Evolutionary conservation across 75 land plant genomes (phyloP), one percentile per base, ranked within the genome.

Genomic region (Pseudotsuga menziesii): DNA sequence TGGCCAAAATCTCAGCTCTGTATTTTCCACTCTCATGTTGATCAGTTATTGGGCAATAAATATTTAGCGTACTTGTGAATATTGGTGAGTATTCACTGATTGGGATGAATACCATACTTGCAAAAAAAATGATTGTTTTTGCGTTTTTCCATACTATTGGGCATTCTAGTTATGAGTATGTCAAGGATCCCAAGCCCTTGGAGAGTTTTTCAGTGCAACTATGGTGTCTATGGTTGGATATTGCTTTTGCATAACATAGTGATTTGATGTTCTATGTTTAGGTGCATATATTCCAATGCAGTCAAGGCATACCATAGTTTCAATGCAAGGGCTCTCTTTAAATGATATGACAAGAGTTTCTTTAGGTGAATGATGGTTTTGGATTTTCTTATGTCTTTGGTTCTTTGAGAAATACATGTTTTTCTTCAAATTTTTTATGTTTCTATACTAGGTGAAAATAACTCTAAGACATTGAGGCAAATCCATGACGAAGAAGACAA

Each of bases 401-500:
- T 69, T 69, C 3, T 36, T 39, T n/a, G 44, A 69, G 72, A 69
- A 41, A 41, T 8, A 69, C 39, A 39, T 69, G 11, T 29, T 41
- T 35, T 39, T 69, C 9, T 0, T 20, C 3, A 2, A 41, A 20
- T 69, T 7, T 39, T 57, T 23, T 58, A 74, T 41, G 44, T 78
- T 32, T 39, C 60, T 14, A 0, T 58, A 32, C 35, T 41, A 62
- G 87, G 52, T 66, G 89, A 80, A 22, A 64, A 77, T 79, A 83
- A 66, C 57, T 72, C 81, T 66, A 85, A 84, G 48, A 83, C 88
- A 36, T 80, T 89, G 55, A 78, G 88, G 75, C 86, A 89, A 77
- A 76, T 89, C 29, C 88, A 86, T 58, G 91, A 79, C 12, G 92
- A 86, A 77, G 92, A 89, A 26, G 93, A 93, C 80, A 91, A 89